Evolutionary conservation across 2,329 filamentous ascomycete species (phyloP).

Genomic region (Pseudogymnoascus sp.): DNA sequence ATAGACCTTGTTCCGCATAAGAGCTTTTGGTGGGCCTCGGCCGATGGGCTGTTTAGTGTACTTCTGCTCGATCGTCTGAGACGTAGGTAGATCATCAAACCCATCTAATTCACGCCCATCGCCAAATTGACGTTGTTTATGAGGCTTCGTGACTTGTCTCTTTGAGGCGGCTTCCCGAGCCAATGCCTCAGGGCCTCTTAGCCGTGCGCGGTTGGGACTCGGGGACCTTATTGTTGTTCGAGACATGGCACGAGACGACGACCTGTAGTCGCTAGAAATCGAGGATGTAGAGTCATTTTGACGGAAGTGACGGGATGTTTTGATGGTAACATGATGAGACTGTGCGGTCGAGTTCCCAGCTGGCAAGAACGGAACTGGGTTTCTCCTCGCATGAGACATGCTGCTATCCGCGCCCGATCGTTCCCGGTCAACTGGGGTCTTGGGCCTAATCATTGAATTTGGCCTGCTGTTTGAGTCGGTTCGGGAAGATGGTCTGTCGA

Average conservation of each 20-base stretch:
- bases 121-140: slow-evolving; percentile 67
- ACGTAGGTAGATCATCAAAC: slow-evolving; percentile 93
- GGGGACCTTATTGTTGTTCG: slow-evolving; percentile 48
- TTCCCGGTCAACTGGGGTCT: slow-evolving; percentile 58
- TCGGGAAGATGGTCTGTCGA: slow-evolving; percentile 53
- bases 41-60: slow-evolving; percentile 73
- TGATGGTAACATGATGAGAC: slow-evolving; percentile 70
- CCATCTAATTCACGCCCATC: slow-evolving; percentile 86
- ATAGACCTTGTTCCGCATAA: slow-evolving; percentile 47
- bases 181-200: slow-evolving; percentile 34
- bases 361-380: slow-evolving; percentile 67
- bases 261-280: slow-evolving; percentile 45
- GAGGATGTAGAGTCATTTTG: slow-evolving; percentile 76
- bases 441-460: slow-evolving; percentile 49
- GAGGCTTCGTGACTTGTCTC: slow-evolving; percentile 67
- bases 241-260: slow-evolving; percentile 49
- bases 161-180: slow-evolving; percentile 45
- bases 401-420: slow-evolving; percentile 42
- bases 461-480: slow-evolving; percentile 42
- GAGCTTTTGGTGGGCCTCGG: slow-evolving; percentile 54
- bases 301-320: slow-evolving; percentile 61
- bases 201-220: slow-evolving; percentile 44
- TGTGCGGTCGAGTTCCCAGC: slow-evolving; percentile 65
- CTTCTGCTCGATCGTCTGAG: slow-evolving; percentile 68
- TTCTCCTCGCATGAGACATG: slow-evolving; percentile 48